Evolutionary conservation across 2,329 filamentous ascomycete species (phyloP), one percentile per base, ranked within the genome.

Genomic region (Fusarium guadeloupense): DNA sequence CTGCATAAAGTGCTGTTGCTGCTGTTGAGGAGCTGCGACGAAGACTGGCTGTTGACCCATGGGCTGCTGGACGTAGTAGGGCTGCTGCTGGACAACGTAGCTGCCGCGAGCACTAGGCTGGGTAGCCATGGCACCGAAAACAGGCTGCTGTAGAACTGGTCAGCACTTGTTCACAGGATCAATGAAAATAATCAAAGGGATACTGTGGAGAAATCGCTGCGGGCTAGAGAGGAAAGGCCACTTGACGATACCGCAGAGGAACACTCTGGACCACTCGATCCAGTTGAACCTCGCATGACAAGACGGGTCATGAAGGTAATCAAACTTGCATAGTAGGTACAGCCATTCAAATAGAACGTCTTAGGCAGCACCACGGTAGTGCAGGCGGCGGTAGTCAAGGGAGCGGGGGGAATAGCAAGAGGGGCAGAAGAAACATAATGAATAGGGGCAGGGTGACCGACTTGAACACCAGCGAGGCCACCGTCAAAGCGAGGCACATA

Each of bases 401-500:
- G 69, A 14, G 39, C 53, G 25, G 53, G 54, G 60, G 67, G 59
- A 66, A 47, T n/a, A 67, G 45, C 14, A 37, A 56, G 33, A 26
- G 58, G 50, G 44, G 64, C 39, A 55, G 70, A 43, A 59, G 68
- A 50, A 69, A 73, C 55, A 66, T 71, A 66, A 30, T 69, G 67
- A 47, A 58, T 53, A 66, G 66, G 60, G 61, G 46, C 20, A 50
- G 71, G 69, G 51, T 65, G 53, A 75, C 71, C 69, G 66, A 77
- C 73, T 72, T 71, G 71, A 69, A 67, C 56, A 66, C 71, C 64
- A 60, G 70, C 60, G 34, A 70, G 44, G 23, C 70, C 70, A 37
- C 68, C 71, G 66, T 86, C 84, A 64, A 76, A 78, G 37, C 83
- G 83, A 59, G 85, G 85, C 46, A 83, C 74, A 64, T 86, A 87